phyloP scores from a whole-genome alignment of 148 eudicot genomes.

The Chenopodium quinoa region DNA sequence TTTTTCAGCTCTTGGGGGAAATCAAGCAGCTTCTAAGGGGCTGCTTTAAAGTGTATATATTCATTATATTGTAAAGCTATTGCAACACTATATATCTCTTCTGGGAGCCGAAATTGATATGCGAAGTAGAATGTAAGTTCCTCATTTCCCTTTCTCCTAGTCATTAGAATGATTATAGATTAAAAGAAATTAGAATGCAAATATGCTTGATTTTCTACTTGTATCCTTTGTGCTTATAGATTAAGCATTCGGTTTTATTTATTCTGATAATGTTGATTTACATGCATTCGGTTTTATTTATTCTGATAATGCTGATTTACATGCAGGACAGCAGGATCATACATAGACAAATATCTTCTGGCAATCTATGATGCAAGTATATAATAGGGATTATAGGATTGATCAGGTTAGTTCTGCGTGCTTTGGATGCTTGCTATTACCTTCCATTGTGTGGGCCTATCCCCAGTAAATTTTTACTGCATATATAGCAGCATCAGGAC shows the following conservation, averaged over 20 bases:
- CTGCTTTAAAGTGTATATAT: slow-evolving; percentile 7
- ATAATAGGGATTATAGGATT: neutral
- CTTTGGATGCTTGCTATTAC: neutral
- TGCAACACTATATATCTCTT: neutral
- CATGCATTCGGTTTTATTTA: neutral
- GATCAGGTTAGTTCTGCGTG: neutral
- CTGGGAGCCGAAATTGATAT: neutral
- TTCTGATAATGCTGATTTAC: neutral
- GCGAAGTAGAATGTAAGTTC: neutral
- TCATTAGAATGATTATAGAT: no score
- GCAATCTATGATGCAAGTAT: neutral
- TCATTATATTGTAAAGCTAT: neutral
- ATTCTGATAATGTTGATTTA: neutral
- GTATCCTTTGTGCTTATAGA: slow-evolving; percentile 2
- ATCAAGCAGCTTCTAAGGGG: slow-evolving; percentile 39
- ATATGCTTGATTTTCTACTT: neutral
- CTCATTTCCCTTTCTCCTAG: neutral
- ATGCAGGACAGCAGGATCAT: slow-evolving; percentile 3
- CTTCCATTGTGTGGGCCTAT: neutral
- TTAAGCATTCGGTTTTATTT: neutral
- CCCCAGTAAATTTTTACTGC: neutral
- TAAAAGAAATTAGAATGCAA: neutral
- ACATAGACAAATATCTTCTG: neutral
- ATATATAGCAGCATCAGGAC: neutral
- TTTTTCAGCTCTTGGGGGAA: slow-evolving; percentile 59